Evolutionary conservation across 2,329 filamentous ascomycete genomes (phyloP).

Genomic region (Cladosporium sp.): DNA sequence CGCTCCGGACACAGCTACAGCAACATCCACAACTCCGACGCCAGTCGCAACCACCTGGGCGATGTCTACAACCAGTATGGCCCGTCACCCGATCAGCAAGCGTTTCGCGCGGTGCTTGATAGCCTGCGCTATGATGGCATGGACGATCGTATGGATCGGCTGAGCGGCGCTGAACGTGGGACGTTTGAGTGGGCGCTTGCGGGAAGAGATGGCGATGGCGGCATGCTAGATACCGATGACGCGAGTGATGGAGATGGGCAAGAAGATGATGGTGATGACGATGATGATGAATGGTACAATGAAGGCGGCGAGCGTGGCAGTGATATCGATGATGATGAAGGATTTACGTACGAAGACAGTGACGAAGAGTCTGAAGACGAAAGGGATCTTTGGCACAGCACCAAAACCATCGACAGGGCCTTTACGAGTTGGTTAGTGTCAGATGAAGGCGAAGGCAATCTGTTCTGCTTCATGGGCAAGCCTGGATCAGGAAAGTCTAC

Average conservation of each 20-base stretch:
- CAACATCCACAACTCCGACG: neutral
- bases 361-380: neutral
- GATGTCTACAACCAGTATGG: neutral
- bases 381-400: neutral
- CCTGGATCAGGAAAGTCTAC: neutral
- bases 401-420: neutral
- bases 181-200: neutral
- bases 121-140: neutral
- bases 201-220: neutral
- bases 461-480: neutral
- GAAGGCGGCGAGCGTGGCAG: no score
- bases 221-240: neutral
- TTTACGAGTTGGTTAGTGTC: neutral
- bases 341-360: neutral
- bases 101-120: neutral
- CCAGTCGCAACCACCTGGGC: neutral
- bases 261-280: no score
- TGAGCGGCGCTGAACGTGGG: neutral
- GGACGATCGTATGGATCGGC: neutral
- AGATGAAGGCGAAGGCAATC: neutral
- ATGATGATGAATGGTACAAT: no score
- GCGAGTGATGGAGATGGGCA: neutral
- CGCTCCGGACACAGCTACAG: neutral
- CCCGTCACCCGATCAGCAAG: neutral
- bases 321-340: neutral